Evolutionary conservation across 2,329 filamentous ascomycete genomes (phyloP).

Genomic region (Fusarium pseudograminearum): DNA sequence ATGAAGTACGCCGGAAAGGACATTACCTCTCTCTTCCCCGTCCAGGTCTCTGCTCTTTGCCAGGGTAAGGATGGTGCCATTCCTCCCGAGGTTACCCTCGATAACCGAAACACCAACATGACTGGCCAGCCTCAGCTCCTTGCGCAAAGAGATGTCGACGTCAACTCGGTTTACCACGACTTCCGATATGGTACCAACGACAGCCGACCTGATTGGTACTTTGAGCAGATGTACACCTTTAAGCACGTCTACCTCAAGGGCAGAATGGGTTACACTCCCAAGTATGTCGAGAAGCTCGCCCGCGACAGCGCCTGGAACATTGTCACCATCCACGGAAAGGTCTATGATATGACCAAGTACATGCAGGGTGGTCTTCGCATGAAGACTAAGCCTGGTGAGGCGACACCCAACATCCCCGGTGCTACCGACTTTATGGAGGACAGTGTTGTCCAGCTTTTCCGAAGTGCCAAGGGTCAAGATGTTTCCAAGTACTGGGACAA

Average conservation of each 20-base stretch:
- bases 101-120: constrained; percentile 83
- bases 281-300: constrained; percentile 80
- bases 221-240: constrained; percentile 84
- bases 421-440: constrained; percentile 85
- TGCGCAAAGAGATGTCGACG: constrained; percentile 67
- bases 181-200: constrained; percentile 89
- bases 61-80: constrained; percentile 75
- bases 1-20: constrained; percentile 88
- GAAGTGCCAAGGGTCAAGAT: constrained; percentile 79
- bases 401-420: constrained; percentile 59
- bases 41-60: constrained; percentile 94
- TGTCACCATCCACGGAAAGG: constrained; percentile 79
- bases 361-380: constrained; percentile 78
- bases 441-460: constrained; percentile 80
- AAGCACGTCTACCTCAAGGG: constrained; percentile 87
- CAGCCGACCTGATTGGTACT: constrained; percentile 90
- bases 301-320: constrained; percentile 73
- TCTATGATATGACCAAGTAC: constrained; percentile 94
- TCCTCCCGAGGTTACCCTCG: constrained; percentile 81
- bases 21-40: constrained; percentile 88
- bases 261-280: constrained; percentile 82
- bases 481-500: constrained; percentile 85
- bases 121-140: constrained; percentile 75
- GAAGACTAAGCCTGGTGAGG: constrained; percentile 65
- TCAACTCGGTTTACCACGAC: constrained; percentile 87